These are phyloP conservation scores for Paramecium octaurelia DNA, from an alignment of 73 alveolate genomes.

Conservation along the genomic window DNA sequence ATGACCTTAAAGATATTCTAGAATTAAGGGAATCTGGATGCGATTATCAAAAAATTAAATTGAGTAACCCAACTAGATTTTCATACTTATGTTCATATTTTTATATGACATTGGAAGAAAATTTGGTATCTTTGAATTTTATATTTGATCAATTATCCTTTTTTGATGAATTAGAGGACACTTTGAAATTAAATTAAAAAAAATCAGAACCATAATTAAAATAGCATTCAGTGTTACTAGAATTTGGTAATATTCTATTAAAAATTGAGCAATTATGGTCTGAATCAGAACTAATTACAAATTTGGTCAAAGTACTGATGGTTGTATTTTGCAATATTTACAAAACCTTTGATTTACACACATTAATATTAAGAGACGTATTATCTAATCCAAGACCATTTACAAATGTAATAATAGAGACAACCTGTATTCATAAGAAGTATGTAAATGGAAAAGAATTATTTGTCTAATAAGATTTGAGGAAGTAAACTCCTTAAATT, in stretches of 20 bases:
- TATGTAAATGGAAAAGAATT: neutral
- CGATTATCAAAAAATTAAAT: neutral
- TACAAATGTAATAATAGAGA: neutral
- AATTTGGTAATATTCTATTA: neutral
- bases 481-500: neutral
- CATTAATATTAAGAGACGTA: neutral
- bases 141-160: neutral
- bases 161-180: conserved; percentile 26
- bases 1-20: neutral
- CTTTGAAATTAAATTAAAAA: neutral
- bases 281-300: neutral
- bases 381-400: neutral
- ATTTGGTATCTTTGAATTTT: neutral
- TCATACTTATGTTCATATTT: conserved; percentile 11
- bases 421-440: neutral
- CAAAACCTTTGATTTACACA: neutral
- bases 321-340: neutral
- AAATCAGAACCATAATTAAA: neutral
- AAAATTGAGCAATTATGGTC: neutral
- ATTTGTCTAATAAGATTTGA: neutral
- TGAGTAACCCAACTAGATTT: neutral
- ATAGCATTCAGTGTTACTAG: neutral
- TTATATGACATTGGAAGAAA: conserved; percentile 7
- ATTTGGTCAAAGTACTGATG: neutral
- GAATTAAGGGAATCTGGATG: neutral